Base-by-base conservation (phyloP, 257 asterid genomes). In the Primulina huaijiensis region DNA sequence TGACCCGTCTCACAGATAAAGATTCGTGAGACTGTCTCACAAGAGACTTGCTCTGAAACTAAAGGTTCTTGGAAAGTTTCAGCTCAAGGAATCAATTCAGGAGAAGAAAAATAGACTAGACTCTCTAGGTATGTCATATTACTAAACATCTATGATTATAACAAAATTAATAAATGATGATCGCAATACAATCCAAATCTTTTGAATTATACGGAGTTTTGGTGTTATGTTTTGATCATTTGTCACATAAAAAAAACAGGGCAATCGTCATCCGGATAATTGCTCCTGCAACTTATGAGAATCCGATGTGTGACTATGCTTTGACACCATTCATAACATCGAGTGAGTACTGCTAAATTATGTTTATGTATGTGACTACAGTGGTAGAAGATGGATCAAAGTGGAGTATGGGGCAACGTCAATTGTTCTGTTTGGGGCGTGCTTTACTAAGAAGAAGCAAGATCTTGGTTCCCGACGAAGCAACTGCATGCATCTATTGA, bases 361-460 rank as follows among this genome's bases (percentile, higher is more conserved):
- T 38, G 50, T 38, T 38, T 43, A 43, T 43, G 19, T 12, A 20
- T 50, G 60, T 70, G 69, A 56, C 78, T 64, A 52, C 90, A 94
- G 97, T 94, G 71, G 86, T 87, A 72, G 96, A 94, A 73, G 97
- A 94, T 76, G 97, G 97, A 72, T 88, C 97, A 7, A 94, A 94
- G 74, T 94, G 99, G 99, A 94, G 99, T 80, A 86, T 94, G 97
- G 99, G 97, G 68, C 97, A 91, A 64, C 70, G 97, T 0, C 99
- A 94, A 34, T 55, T 94, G 73, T 91, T 94, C 73, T 91, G 97
- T 75, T 76, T 94, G 73, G 97, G 97, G 0, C 95, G 99, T 0
- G 96, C 99, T n/a, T 72, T 94, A 17, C 61, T 94, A 76, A 89
- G 88, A 77, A 77, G 87, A 73, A 88, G 96, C 84, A 94, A 86